Percentiles rank a stretch among this genome's conserved stretches.
These are phyloP conservation scores for Cladosporium sp. DNA, from an alignment of 2,329 filamentous ascomycete genomes.

Conservation along the genomic window DNA sequence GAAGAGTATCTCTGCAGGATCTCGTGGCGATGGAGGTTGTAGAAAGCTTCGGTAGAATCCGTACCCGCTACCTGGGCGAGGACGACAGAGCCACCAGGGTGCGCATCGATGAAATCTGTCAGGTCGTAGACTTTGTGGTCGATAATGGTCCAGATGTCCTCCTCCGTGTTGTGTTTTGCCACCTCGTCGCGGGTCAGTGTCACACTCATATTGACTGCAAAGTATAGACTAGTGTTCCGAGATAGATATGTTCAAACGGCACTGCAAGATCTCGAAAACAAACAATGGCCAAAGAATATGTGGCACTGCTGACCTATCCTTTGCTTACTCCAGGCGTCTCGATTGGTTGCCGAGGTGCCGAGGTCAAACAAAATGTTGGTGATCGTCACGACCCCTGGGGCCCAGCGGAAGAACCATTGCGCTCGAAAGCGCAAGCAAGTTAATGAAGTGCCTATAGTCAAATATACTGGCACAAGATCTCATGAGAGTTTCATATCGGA, in stretches of 20 bases:
- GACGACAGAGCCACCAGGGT: conserved; percentile 79
- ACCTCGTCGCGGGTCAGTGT: conserved; percentile 30
- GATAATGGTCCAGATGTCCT: conserved; percentile 80
- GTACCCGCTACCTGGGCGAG: conserved; percentile 77
- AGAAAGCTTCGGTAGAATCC: conserved; percentile 81
- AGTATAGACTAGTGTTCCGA: background rate
- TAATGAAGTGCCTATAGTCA: too few relatives aligned
- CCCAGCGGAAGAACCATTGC: conserved; percentile 1
- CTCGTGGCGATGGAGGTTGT: conserved; percentile 89
- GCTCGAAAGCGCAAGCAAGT: background rate
- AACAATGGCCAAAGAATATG: conserved; percentile 21
- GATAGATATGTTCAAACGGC: background rate
- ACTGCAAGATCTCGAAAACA: background rate
- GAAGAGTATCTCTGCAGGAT: conserved; percentile 77
- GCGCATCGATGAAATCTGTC: conserved; percentile 79
- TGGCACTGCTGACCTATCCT: conserved; percentile 13
- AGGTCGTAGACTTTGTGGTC: conserved; percentile 87
- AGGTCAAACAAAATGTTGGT: background rate
- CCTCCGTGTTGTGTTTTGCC: conserved; percentile 65
- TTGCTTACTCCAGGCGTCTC: background rate
- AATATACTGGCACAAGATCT: too few relatives aligned
- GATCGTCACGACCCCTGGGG: background rate
- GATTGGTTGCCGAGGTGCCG: conserved; percentile 15
- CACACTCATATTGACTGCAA: background rate
- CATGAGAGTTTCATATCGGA: too few relatives aligned